Evolutionary conservation across 495 filamentous ascomycete genomes (phyloP).

Genomic region (Xeromyces bisporus): DNA sequence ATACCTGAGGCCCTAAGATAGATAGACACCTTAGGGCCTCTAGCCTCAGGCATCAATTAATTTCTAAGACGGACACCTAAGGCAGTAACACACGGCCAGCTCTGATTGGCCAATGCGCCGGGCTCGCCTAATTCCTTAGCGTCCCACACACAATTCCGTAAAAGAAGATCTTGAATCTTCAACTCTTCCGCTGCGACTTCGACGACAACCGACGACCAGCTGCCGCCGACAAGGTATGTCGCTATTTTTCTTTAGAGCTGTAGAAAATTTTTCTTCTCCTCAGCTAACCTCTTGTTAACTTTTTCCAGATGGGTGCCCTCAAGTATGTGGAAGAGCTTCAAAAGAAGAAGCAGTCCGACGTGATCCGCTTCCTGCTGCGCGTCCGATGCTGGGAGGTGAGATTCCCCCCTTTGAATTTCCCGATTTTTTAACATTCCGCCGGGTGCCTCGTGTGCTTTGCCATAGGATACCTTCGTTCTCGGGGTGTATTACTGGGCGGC

Average conservation of each 20-base stretch:
- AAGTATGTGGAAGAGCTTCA: conserved; percentile 99
- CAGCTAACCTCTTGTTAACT: conserved; percentile 9
- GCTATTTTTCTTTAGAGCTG: not conserved
- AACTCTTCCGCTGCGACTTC: conserved; percentile 30
- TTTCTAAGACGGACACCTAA: too few relatives aligned
- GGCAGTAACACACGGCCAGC: too few relatives aligned
- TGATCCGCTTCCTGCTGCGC: conserved; percentile 96
- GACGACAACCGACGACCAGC: conserved; percentile 32
- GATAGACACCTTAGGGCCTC: too few relatives aligned
- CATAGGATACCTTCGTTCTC: conserved; percentile 21
- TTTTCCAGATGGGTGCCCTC: conserved; percentile 66
- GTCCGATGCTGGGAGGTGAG: conserved; percentile 99
- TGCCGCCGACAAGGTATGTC: conserved; percentile 36
- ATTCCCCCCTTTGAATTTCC: conserved; percentile 30
- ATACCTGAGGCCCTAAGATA: too few relatives aligned
- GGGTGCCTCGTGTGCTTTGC: conserved; percentile 27
- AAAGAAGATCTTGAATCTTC: conserved; percentile 18
- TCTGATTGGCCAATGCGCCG: not conserved
- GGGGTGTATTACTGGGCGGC: conserved; percentile 22
- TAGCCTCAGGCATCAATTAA: too few relatives aligned
- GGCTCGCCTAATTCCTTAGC: conserved; percentile 32
- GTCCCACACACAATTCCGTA: conserved; percentile 37
- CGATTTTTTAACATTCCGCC: conserved; percentile 33
- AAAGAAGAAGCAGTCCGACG: conserved; percentile 99
- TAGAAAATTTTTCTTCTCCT: not conserved